A percentile compares a stretch with the other conserved stretches of the same genome.
phyloP scores from a whole-genome alignment of 179 eudicot genomes.

The Actinidia polygama region DNA sequence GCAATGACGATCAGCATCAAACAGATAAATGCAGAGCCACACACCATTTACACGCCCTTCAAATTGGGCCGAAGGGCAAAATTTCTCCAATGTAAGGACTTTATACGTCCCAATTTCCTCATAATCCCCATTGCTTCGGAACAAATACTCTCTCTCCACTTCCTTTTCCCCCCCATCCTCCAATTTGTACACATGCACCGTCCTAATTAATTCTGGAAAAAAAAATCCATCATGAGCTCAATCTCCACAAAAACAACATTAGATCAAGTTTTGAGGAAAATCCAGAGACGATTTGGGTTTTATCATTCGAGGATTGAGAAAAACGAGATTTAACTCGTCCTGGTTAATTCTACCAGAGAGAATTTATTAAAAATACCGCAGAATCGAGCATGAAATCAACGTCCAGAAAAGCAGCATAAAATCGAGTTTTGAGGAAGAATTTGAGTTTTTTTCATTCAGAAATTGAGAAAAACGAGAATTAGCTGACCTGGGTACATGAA shows the following conservation, averaged over 20 bases:
- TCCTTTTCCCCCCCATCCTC: slow-evolving; percentile 12
- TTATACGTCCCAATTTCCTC: slow-evolving; percentile 18
- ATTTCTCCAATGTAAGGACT: slow-evolving; percentile 29
- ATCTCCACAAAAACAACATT: not conserved
- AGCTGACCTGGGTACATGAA: slow-evolving; percentile 25
- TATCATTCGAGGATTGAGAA: not conserved
- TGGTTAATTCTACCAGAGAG: not conserved
- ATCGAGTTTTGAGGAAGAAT: not conserved
- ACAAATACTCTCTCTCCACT: slow-evolving; percentile 33
- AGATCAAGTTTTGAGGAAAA: not conserved
- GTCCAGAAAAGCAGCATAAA: not conserved
- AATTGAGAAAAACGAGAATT: not conserved
- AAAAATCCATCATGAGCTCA: not conserved
- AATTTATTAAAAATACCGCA: not conserved
- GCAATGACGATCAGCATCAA: slow-evolving; percentile 7
- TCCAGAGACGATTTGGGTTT: not conserved
- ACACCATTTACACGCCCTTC: slow-evolving; percentile 29
- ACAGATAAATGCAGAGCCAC: slow-evolving; percentile 32
- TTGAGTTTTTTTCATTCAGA: not conserved
- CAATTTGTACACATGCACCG: slow-evolving; percentile 24
- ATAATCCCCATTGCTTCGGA: slow-evolving; percentile 17
- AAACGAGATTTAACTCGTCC: not conserved
- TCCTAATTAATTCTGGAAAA: slow-evolving; percentile 29
- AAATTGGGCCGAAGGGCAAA: slow-evolving; percentile 12
- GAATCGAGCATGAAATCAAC: not conserved